These are phyloP conservation scores for Eucalyptus globulus DNA, from an alignment of 345 rosid species.

Conservation along the genomic window DNA sequence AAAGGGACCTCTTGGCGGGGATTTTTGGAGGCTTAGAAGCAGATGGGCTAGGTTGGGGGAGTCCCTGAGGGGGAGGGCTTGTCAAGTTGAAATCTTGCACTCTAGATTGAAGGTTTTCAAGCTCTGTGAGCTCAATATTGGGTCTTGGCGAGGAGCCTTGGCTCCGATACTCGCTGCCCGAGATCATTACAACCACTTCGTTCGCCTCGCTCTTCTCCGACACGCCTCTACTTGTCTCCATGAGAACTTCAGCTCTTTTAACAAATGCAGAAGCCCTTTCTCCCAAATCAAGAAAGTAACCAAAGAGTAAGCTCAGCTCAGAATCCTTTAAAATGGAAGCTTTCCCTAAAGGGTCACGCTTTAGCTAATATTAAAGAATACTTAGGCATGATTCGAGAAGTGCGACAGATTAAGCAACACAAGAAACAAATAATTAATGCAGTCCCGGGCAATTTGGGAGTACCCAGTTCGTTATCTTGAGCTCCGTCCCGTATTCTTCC, in stretches of 20 bases:
- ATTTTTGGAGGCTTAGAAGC: constrained; percentile 20
- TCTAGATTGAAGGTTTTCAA: not conserved
- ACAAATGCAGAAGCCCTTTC: not conserved
- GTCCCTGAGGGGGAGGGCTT: constrained; percentile 8
- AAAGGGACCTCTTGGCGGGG: constrained; percentile 10
- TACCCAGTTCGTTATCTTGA: not conserved
- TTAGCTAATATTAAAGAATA: not conserved
- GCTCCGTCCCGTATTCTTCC: not conserved
- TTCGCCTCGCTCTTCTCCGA: not conserved
- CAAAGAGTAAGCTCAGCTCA: not conserved
- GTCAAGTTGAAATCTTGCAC: not conserved
- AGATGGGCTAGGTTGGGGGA: not conserved
- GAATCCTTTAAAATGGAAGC: not conserved
- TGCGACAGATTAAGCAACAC: not conserved
- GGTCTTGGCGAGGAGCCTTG: not conserved
- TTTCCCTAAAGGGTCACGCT: not conserved
- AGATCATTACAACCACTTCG: constrained; percentile 25
- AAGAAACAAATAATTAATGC: not conserved
- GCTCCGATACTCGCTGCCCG: not conserved
- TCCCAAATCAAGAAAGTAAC: not conserved
- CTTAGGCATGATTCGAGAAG: not conserved
- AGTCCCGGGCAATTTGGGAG: not conserved
- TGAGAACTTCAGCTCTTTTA: not conserved
- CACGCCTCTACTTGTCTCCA: not conserved
- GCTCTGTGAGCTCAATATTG: constrained; percentile 2